Conservation (phyloP, 192 early-diverging fungal genomes). For the Mortierella hygrophila region DNA sequence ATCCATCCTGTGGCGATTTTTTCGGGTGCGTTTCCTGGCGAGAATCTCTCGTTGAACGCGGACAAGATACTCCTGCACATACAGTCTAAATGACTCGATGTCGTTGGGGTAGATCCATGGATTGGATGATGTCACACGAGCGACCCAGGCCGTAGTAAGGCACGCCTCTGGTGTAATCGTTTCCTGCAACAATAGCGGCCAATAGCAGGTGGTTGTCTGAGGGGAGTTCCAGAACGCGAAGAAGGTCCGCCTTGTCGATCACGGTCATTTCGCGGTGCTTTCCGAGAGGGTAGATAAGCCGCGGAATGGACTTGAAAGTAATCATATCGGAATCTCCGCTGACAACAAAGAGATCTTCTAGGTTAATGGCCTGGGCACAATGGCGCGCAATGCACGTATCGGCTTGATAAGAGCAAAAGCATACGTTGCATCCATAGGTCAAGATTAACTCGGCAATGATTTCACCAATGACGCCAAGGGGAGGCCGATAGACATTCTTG, state of each 20-base stretch:
- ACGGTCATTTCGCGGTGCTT: background rate
- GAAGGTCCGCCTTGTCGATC: background rate
- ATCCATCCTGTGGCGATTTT: background rate
- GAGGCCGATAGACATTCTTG: background rate
- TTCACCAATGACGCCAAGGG: background rate
- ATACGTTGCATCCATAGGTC: background rate
- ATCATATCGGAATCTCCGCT: background rate
- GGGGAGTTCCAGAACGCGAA: background rate
- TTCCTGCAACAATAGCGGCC: background rate
- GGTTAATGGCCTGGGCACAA: background rate
- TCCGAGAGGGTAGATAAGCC: background rate
- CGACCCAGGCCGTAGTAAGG: background rate
- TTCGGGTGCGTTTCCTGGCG: background rate
- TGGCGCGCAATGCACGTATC: background rate
- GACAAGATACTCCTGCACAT: background rate
- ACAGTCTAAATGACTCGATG: background rate
- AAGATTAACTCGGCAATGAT: background rate
- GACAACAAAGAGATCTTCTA: background rate
- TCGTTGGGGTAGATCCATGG: background rate
- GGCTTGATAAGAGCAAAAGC: conserved; percentile 1
- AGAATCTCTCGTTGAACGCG: too few species aligned
- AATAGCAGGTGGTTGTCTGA: background rate
- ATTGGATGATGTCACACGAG: background rate
- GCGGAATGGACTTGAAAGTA: background rate
- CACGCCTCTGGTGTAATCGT: background rate